Evolutionary conservation across 2,329 filamentous ascomycete genomes (phyloP).

Genomic region (Ophiobolus disseminans): DNA sequence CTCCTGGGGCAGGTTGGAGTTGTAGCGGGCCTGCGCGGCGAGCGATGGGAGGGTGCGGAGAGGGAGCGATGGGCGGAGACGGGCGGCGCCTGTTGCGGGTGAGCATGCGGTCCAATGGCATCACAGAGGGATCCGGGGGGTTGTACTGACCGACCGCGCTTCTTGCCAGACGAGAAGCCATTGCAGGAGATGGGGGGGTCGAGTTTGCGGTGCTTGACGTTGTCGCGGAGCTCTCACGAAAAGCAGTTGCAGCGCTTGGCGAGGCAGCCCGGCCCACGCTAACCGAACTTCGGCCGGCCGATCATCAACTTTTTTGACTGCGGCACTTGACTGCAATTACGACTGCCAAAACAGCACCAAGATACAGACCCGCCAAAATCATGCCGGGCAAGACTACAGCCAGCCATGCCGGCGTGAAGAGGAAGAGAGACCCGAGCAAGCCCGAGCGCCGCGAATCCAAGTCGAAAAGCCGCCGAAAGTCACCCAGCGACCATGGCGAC

Average conservation of each 20-base stretch:
- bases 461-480: slow-evolving; percentile 43
- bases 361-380: neutral
- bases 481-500: slow-evolving; percentile 38
- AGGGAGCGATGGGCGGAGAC: slow-evolving; percentile 79
- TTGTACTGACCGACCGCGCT: slow-evolving; percentile 84
- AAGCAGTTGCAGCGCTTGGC: slow-evolving; percentile 29
- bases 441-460: slow-evolving; percentile 49
- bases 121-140: slow-evolving; percentile 26
- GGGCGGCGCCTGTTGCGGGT: slow-evolving; percentile 75
- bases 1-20: slow-evolving; percentile 80
- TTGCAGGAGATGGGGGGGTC: slow-evolving; percentile 66
- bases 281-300: slow-evolving; percentile 34
- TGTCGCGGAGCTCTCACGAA: slow-evolving; percentile 22
- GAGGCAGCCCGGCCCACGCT: slow-evolving; percentile 28
- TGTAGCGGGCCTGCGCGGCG: slow-evolving; percentile 72
- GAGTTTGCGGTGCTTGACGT: slow-evolving; percentile 43
- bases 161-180: slow-evolving; percentile 97
- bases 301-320: slow-evolving; percentile 30
- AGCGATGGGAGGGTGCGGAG: slow-evolving; percentile 77
- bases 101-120: slow-evolving; percentile 52
- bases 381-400: slow-evolving; percentile 48
- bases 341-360: slow-evolving; percentile 1
- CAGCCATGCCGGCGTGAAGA: slow-evolving; percentile 48
- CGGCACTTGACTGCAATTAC: slow-evolving; percentile 1
- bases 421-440: slow-evolving; percentile 50